Evolutionary conservation across 495 filamentous ascomycete genomes (phyloP), one percentile per base, ranked within the genome.

Genomic region (Ramalina peruviana): DNA sequence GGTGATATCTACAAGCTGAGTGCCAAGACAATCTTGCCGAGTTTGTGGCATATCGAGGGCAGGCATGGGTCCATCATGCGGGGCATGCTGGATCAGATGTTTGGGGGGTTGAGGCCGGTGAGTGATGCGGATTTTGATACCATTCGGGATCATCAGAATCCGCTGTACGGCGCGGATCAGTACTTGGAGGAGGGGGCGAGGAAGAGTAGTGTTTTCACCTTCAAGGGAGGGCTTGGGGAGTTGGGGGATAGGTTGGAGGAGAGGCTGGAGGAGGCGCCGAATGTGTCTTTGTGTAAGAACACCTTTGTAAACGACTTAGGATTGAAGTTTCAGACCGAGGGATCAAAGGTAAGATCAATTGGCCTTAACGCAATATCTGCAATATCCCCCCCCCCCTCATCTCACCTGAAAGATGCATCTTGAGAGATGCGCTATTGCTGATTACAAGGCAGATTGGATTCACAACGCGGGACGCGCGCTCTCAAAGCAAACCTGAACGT

Each of bases 1-100:
- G 93, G 93, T 40, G 84, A 96, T 67, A 78, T 94, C 37, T 76
- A 83, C 58, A 72, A 82, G 60, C 69, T 95, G 47, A 95, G 87
- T 60, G 76, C 73, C 38, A 76, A 75, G 54, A 77, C 77, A 3
- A 54, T 88, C 5, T 56, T 86, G 36, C 73, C 81, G 2, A 19
- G 38, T 6, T 20, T 69, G 2, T 81, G 79, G 68, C 50, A 69
- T 13, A 46, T 68, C 6, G 85, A 88, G 54, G 54, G 46, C 12
- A 20, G 49, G 12, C 41, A 59, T 17, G 65, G 66, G n/a, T 64
- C 68, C 36, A 47, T 72, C 2, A 23, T 60, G 27, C 30, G 15
- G 43, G 66, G 54, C 5, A 6, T 58, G 19, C 10, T 54, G 11
- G 42, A 51, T 17, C 40, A 7, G n/a, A 42, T 48, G 26, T 33